These are phyloP conservation scores for Tolypocladium tropicale DNA, from an alignment of 2,329 filamentous ascomycete species.

Conservation along the genomic window DNA sequence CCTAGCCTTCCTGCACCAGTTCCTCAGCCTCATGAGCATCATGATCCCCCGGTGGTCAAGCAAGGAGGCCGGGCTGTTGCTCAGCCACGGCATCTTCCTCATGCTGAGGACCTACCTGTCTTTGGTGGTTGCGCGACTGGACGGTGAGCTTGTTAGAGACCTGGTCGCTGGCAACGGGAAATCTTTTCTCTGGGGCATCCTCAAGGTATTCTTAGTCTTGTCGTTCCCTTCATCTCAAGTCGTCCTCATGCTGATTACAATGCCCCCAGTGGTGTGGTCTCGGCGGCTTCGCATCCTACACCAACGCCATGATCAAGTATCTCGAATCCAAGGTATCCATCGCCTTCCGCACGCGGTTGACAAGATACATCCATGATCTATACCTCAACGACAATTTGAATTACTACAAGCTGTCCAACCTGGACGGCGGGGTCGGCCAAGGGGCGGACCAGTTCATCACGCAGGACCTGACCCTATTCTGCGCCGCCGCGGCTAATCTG, in stretches of 20 bases:
- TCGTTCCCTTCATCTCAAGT: not conserved
- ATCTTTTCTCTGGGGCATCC: constrained; percentile 75
- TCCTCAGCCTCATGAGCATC: constrained; percentile 90
- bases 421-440: constrained; percentile 87
- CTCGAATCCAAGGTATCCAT: constrained; percentile 97
- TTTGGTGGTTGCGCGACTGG: constrained; percentile 80
- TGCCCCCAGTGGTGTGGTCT: constrained; percentile 70
- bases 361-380: constrained; percentile 91
- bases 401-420: constrained; percentile 89
- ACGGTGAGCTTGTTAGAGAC: constrained; percentile 93
- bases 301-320: constrained; percentile 98
- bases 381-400: constrained; percentile 93
- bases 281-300: constrained; percentile 88
- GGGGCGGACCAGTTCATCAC: constrained; percentile 96
- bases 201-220: constrained; percentile 47
- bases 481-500: constrained; percentile 78
- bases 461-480: constrained; percentile 92
- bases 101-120: constrained; percentile 91
- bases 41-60: constrained; percentile 94
- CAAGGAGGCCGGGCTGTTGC: constrained; percentile 83
- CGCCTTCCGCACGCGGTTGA: constrained; percentile 89
- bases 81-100: constrained; percentile 83
- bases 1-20: constrained; percentile 92
- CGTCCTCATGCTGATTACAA: not conserved
- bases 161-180: constrained; percentile 90